Percentiles rank a stretch among this genome's conserved stretches.
phyloP scores from a whole-genome alignment of 345 rosid genomes.

The Brassica nigra region DNA sequence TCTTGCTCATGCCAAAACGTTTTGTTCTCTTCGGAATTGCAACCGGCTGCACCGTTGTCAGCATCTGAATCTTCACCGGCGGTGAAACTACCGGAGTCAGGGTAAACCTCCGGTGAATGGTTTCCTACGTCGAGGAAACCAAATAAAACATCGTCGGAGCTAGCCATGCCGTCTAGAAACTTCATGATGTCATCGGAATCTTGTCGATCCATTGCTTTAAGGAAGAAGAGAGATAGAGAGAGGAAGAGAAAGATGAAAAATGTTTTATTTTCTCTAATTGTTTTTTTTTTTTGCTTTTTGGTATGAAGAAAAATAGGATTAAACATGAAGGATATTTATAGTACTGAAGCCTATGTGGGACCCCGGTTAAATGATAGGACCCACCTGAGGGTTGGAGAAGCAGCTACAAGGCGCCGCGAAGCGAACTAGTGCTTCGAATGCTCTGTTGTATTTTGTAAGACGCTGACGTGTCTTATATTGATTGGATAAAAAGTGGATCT shows the following conservation, averaged over 20 bases:
- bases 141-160: conserved; percentile 60
- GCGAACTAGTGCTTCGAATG: conserved; percentile 40
- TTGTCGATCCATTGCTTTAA: conserved; percentile 34
- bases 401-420: conserved; percentile 68
- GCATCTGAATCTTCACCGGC: conserved; percentile 25
- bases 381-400: conserved; percentile 42
- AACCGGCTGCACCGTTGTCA: conserved; percentile 37
- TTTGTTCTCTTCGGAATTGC: conserved; percentile 49
- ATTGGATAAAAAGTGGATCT: conserved; percentile 22
- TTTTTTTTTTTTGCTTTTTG: neutral
- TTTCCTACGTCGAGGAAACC: conserved; percentile 56
- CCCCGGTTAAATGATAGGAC: conserved; percentile 32
- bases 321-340: conserved; percentile 28
- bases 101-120: conserved; percentile 37
- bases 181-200: conserved; percentile 52
- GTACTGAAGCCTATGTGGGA: conserved; percentile 12
- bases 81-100: conserved; percentile 19
- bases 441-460: conserved; percentile 22
- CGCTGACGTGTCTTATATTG: conserved; percentile 37
- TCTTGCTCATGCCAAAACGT: conserved; percentile 74
- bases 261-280: neutral
- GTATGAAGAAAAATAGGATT: conserved; percentile 1
- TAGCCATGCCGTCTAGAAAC: conserved; percentile 59
- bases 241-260: conserved; percentile 15
- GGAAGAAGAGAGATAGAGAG: neutral